Conservation (phyloP, 306 rosid genomes). For the Rosa multiflora region DNA sequence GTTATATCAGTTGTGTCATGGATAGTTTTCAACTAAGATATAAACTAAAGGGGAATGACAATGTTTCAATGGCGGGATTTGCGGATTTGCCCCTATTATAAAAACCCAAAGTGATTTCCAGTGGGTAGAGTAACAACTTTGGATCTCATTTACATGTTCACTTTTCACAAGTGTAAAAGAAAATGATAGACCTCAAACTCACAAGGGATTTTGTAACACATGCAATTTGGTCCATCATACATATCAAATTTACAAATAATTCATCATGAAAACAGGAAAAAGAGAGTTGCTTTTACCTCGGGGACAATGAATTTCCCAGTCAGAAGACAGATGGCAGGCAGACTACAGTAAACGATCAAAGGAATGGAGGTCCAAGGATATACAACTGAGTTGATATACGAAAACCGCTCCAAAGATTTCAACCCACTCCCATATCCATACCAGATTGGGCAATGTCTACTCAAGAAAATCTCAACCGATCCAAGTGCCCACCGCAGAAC, state of each 20-base stretch:
- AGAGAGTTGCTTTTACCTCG: constrained; percentile 61
- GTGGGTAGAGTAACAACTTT: background rate
- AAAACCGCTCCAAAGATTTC: constrained; percentile 79
- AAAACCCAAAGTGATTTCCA: background rate
- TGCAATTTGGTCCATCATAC: background rate
- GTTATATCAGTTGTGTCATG: background rate
- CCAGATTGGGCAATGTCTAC: constrained; percentile 94
- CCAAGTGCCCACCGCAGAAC: constrained; percentile 99
- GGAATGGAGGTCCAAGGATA: constrained; percentile 95
- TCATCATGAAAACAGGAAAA: constrained; percentile 10
- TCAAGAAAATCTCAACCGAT: constrained; percentile 92
- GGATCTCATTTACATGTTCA: background rate
- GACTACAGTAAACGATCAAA: constrained; percentile 80
- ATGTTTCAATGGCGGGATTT: background rate
- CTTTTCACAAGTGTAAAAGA: background rate
- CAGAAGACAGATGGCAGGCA: constrained; percentile 92
- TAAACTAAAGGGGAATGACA: background rate
- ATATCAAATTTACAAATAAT: background rate
- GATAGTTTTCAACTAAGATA: background rate
- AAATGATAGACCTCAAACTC: background rate
- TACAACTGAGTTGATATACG: constrained; percentile 85
- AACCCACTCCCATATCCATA: constrained; percentile 94
- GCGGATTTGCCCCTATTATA: background rate
- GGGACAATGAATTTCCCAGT: constrained; percentile 94
- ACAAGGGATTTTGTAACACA: background rate